Conservation (phyloP, 202 grass and related monocot species). For the Panicum hallii region DNA sequence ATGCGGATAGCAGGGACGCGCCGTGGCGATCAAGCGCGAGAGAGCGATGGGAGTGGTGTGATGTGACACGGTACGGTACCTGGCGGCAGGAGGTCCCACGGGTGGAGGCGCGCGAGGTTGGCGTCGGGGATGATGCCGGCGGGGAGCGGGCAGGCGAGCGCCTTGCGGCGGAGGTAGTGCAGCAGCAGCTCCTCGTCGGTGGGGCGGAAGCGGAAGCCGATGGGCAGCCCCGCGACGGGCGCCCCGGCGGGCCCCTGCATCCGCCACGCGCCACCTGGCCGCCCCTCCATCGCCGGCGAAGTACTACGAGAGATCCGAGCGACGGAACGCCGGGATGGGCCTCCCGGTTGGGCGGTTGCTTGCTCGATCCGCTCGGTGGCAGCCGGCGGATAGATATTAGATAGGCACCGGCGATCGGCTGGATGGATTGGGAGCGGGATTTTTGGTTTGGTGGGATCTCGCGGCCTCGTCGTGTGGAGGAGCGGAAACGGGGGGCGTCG, state of each 20-base stretch:
- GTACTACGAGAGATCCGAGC: background rate
- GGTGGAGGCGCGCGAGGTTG: constrained; percentile 67
- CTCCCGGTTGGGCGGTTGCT: background rate
- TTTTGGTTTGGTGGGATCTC: background rate
- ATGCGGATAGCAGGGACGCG: background rate
- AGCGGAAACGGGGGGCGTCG: constrained; percentile 39
- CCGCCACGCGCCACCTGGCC: background rate
- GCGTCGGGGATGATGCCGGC: constrained; percentile 81
- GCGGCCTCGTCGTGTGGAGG: constrained; percentile 7
- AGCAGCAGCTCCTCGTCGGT: constrained; percentile 88
- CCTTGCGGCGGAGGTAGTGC: constrained; percentile 84
- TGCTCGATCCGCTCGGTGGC: background rate
- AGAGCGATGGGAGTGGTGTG: background rate
- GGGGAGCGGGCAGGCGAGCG: constrained; percentile 64
- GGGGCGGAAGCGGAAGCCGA: constrained; percentile 82
- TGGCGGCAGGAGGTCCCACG: constrained; percentile 60
- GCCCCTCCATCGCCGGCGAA: constrained; percentile 7
- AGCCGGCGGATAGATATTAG: background rate
- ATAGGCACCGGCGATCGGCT: background rate
- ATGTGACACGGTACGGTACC: constrained; percentile 27
- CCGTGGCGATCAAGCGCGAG: background rate
- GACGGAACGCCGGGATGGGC: too few species aligned
- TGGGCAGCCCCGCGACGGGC: constrained; percentile 53
- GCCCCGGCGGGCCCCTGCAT: background rate
- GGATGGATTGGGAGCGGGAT: background rate